Percentiles rank a stretch among this genome's conserved stretches.
Evolutionary conservation across 1,139 yeast genomes (phyloP).

Genomic region (Candida sanyaensis): DNA sequence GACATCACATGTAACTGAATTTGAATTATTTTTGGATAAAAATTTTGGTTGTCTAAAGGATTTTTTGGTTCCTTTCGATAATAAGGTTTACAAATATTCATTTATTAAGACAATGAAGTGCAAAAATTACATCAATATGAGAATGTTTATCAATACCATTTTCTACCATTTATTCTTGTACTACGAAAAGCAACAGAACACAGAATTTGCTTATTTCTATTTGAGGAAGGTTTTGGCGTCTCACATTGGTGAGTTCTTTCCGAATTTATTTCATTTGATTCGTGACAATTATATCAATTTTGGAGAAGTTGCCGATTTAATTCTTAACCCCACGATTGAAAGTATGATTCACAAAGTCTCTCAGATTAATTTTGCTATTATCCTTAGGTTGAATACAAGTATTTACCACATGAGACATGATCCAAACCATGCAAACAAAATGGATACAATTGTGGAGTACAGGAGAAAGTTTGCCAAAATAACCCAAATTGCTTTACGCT

Average conservation of each 20-base stretch:
- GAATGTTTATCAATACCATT: conserved; percentile 26
- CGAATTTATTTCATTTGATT: conserved; percentile 29
- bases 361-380: conserved; percentile 27
- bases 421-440: conserved; percentile 11
- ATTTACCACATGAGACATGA: conserved; percentile 23
- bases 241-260: conserved; percentile 28
- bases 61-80: conserved; percentile 26
- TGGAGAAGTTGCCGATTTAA: conserved; percentile 37
- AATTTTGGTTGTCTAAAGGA: conserved; percentile 24
- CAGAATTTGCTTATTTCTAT: conserved; percentile 29
- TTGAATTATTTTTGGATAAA: conserved; percentile 28
- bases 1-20: conserved; percentile 23
- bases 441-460: conserved; percentile 18
- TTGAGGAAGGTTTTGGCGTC: conserved; percentile 28
- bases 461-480: conserved; percentile 21
- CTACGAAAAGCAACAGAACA: conserved; percentile 26
- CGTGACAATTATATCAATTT: conserved; percentile 29
- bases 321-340: conserved; percentile 36
- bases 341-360: conserved; percentile 30
- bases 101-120: conserved; percentile 35
- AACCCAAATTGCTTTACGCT: conserved; percentile 13
- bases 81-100: conserved; percentile 25
- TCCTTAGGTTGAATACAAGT: conserved; percentile 21
- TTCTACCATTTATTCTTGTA: conserved; percentile 30
- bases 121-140: conserved; percentile 32